phyloP scores from a whole-genome alignment of 208 protist species.

The Acanthamoeba healyi region DNA sequence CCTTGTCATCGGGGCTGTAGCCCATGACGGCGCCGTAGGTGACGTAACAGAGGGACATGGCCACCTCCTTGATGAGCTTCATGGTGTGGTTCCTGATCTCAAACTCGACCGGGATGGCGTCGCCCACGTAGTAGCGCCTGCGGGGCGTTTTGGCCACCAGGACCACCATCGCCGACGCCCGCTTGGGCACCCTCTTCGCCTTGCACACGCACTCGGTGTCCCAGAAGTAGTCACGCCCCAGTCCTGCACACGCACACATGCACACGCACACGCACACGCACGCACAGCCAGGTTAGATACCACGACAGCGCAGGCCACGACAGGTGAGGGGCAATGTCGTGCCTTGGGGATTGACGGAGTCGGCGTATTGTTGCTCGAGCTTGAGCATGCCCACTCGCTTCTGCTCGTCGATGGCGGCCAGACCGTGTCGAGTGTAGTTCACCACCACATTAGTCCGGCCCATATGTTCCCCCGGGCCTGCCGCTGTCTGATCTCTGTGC shows the following conservation, averaged over 20 bases:
- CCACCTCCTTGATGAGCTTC: neutral
- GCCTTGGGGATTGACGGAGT: neutral
- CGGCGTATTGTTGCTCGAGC: neutral
- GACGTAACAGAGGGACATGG: constrained; percentile 27
- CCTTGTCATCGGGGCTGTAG: neutral
- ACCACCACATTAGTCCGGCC: neutral
- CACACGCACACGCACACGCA: too few relatives aligned
- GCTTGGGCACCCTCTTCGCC: neutral
- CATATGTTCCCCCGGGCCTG: neutral
- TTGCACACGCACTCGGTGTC: neutral
- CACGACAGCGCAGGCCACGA: too few relatives aligned
- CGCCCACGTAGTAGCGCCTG: neutral
- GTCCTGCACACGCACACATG: neutral
- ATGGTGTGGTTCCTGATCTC: constrained; percentile 7
- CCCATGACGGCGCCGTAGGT: constrained; percentile 24
- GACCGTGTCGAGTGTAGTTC: neutral
- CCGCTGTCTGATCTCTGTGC: neutral
- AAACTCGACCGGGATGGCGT: neutral
- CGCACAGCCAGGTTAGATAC: too few relatives aligned
- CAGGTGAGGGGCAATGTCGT: too few relatives aligned
- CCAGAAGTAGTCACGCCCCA: neutral
- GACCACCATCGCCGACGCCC: neutral
- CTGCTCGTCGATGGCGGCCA: neutral
- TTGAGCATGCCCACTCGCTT: neutral
- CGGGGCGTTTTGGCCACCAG: neutral